These are phyloP conservation scores for Camelina neglecta DNA, from an alignment of 345 rosid genomes.

Conservation along the genomic window DNA sequence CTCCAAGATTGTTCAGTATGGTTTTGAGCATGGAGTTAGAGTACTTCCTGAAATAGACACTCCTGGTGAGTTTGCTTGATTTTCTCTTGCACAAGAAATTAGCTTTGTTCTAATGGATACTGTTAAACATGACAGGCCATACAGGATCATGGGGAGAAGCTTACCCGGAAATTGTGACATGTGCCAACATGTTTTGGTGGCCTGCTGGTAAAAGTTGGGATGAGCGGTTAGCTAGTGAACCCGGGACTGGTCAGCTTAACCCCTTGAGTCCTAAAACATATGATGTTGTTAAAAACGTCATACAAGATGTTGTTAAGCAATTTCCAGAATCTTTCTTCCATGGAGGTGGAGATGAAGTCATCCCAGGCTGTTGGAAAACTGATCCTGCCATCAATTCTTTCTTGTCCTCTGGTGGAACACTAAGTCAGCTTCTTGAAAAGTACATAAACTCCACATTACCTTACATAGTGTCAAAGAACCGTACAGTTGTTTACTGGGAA, in stretches of 20 bases:
- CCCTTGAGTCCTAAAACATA: constrained; percentile 77
- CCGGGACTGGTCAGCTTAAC: constrained; percentile 88
- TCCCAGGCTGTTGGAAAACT: constrained; percentile 85
- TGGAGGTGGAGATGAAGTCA: constrained; percentile 75
- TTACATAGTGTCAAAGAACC: constrained; percentile 69
- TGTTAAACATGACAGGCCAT: constrained; percentile 50
- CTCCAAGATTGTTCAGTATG: constrained; percentile 58
- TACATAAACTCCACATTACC: constrained; percentile 65
- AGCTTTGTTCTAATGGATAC: constrained; percentile 15
- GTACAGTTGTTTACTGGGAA: constrained; percentile 86
- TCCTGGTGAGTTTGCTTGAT: constrained; percentile 62
- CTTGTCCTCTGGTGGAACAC: constrained; percentile 64
- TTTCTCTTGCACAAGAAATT: constrained; percentile 5
- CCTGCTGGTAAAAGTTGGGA: constrained; percentile 60
- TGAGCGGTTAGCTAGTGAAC: constrained; percentile 77
- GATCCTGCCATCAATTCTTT: constrained; percentile 64
- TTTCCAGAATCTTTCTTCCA: constrained; percentile 84
- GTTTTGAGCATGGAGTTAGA: constrained; percentile 79
- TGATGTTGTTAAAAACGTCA: constrained; percentile 65
- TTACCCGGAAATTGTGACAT: constrained; percentile 75
- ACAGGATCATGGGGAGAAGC: constrained; percentile 93
- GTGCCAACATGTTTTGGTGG: constrained; percentile 93
- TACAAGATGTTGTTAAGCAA: constrained; percentile 49
- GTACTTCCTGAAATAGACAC: constrained; percentile 84
- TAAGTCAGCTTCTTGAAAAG: constrained; percentile 67